These are phyloP conservation scores for Aspergillus pseudoglaucus DNA, from an alignment of 2,329 filamentous ascomycete species.

Conservation along the genomic window DNA sequence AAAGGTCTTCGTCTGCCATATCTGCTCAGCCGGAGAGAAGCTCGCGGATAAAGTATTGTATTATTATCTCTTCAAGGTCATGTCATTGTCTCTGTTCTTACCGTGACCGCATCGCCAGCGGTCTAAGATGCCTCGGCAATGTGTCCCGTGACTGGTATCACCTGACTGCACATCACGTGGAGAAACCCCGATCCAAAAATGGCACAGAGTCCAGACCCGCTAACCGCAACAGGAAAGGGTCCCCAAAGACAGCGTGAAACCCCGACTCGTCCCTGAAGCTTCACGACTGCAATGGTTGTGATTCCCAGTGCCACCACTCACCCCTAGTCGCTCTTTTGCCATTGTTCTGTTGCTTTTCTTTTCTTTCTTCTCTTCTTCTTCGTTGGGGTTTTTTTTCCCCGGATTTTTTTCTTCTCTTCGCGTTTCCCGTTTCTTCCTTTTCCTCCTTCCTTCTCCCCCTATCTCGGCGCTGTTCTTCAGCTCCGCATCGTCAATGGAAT, in stretches of 20 bases:
- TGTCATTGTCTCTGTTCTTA: no score
- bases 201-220: neutral
- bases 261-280: constrained; percentile 1
- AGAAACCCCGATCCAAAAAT: constrained; percentile 2
- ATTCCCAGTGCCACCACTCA: constrained; percentile 15
- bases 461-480: constrained; percentile 6
- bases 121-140: constrained; percentile 17
- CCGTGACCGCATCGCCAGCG: no score
- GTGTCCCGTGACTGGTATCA: constrained; percentile 7
- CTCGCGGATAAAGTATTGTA: constrained; percentile 1
- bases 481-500: constrained; percentile 28
- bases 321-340: constrained; percentile 31
- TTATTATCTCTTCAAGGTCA: neutral
- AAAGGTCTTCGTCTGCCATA: constrained; percentile 29
- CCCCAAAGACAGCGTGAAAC: neutral
- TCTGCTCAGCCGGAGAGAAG: constrained; percentile 2
- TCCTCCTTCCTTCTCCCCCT: constrained; percentile 5
- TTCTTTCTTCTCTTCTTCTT: neutral
- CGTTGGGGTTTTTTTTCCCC: constrained; percentile 1
- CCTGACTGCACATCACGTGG: constrained; percentile 7
- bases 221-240: neutral
- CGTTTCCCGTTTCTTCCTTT: constrained; percentile 5
- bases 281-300: neutral
- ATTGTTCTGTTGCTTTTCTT: neutral
- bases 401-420: constrained; percentile 3